Evolutionary conservation across 305 asterid genomes (phyloP), one percentile per base, ranked within the genome.

Genomic region (Fraxinus floribunda): DNA sequence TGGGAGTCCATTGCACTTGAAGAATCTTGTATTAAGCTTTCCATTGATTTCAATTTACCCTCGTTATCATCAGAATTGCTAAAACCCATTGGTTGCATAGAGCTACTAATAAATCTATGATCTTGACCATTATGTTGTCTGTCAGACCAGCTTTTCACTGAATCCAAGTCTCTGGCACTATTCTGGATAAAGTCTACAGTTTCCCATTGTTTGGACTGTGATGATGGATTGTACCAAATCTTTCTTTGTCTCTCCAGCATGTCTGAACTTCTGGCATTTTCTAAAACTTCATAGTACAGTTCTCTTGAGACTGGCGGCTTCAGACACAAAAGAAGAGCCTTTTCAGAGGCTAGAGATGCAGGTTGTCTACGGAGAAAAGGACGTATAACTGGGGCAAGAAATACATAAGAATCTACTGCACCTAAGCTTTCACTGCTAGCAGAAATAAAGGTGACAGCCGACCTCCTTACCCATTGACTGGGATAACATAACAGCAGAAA

Each of bases 321-420:
- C 79, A 97, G 90, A 89, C 97, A 94, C 55, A 91, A 94, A 87
- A 94, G 88, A 84, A 97, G 92, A 84, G 93, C 90, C 85, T 88
- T 92, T 83, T 92, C 98, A 76, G 98, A 91, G 83, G 98, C 97
- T 84, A 97, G 89, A 76, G 99, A 97, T 75, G 98, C 92, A 38
- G 99, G 98, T 81, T 93, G 97, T 87, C 99, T 88, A 39, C 97
- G 97, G 68, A 97, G 91, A 86, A 97, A 92, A 60, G 98, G 96
- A 71, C 94, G 94, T 83, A 97, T 91, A 80, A 97, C 87, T 22
- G 98, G 98, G 75, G 91, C 98, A 83, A 97, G 96, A 90, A 91
- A 97, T 88, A 94, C 98, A 86, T 91, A 94, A 34, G 99, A 97
- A 91, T 94, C 99, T 20, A 97, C 97, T n/a, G 99, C 98, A 84